Evolutionary conservation across 2,329 filamentous ascomycete species (phyloP).

Genomic region (Xylaria sp.): DNA sequence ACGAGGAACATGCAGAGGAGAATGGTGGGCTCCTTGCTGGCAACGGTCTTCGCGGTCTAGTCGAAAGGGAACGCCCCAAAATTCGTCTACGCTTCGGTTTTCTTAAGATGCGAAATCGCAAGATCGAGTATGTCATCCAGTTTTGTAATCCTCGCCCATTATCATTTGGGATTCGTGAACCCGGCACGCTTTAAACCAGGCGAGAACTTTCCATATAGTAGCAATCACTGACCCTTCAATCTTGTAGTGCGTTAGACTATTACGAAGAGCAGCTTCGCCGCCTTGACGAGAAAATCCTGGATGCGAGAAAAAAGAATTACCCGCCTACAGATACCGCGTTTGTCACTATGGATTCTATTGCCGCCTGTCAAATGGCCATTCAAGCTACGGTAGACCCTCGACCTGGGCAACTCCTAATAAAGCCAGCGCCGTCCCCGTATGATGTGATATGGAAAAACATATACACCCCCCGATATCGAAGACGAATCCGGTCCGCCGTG

Average conservation of each 20-base stretch:
- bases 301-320: slow-evolving; percentile 79
- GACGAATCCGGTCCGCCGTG: slow-evolving; percentile 82
- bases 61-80: slow-evolving; percentile 68
- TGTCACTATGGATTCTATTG: slow-evolving; percentile 96
- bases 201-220: neutral
- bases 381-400: slow-evolving; percentile 93
- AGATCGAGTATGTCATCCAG: slow-evolving; percentile 65
- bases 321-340: slow-evolving; percentile 86
- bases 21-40: slow-evolving; percentile 66
- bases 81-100: slow-evolving; percentile 82
- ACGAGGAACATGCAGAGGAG: slow-evolving; percentile 47
- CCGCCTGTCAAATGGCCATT: slow-evolving; percentile 92
- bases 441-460: slow-evolving; percentile 98
- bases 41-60: slow-evolving; percentile 52
- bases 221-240: slow-evolving; percentile 18
- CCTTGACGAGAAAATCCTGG: slow-evolving; percentile 78
- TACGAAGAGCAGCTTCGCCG: slow-evolving; percentile 86
- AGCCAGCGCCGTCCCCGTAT: slow-evolving; percentile 84
- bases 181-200: neutral
- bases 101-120: slow-evolving; percentile 74
- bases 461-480: slow-evolving; percentile 77
- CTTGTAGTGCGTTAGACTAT: slow-evolving; percentile 79
- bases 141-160: neutral
- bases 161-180: neutral
- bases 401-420: slow-evolving; percentile 85